A percentile compares a stretch with the other conserved stretches of the same genome.
These are phyloP conservation scores for Chondrus crispus DNA, from an alignment of 23 red algal species.

Conservation along the genomic window DNA sequence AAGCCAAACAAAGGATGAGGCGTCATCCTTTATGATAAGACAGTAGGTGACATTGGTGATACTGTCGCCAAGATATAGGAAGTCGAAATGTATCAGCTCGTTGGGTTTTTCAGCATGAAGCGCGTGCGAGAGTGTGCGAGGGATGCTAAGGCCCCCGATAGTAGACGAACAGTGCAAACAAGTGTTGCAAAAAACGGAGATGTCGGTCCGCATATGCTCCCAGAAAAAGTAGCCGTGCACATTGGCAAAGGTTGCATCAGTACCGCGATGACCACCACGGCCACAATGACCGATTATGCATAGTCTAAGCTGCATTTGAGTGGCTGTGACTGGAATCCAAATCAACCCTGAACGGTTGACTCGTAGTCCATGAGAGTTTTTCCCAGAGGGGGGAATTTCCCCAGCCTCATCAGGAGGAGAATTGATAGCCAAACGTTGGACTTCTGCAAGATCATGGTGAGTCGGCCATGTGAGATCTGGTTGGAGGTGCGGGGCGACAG, in stretches of 20 bases:
- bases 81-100: background rate
- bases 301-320: background rate
- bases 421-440: background rate
- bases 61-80: background rate
- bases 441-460: background rate
- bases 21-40: background rate
- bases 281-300: background rate
- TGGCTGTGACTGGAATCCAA: background rate
- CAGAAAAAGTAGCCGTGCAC: background rate
- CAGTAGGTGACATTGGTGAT: background rate
- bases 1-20: background rate
- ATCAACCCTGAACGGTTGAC: background rate
- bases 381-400: background rate
- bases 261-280: background rate
- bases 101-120: background rate
- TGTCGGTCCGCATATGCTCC: background rate
- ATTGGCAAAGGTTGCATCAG: background rate
- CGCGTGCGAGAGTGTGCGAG: background rate
- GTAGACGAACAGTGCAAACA: background rate
- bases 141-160: background rate
- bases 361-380: slow-evolving; percentile 9
- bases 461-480: slow-evolving; percentile 14
- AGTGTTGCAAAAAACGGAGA: background rate
- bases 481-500: background rate
- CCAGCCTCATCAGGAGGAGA: background rate